A percentile compares a stretch with the other conserved stretches of the same genome.
Evolutionary conservation across 257 asterid genomes (phyloP).

Genomic region (Rauvolfia tetraphylla): DNA sequence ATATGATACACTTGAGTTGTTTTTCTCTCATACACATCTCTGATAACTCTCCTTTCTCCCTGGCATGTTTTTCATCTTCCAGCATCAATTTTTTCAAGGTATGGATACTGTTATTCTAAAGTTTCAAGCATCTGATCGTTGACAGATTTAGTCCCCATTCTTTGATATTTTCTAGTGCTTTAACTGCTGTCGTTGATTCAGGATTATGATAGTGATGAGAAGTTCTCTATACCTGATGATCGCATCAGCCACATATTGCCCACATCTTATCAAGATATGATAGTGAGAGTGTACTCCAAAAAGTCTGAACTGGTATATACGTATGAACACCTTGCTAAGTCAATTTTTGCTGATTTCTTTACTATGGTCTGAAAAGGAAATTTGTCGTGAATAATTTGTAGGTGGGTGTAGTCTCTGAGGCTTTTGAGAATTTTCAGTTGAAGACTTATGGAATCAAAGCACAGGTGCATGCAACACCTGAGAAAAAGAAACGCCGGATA

Average conservation of each 20-base stretch:
- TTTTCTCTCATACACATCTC: neutral
- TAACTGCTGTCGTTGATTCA: conserved; percentile 24
- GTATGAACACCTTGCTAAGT: neutral
- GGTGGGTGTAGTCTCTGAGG: conserved; percentile 75
- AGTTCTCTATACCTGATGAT: conserved; percentile 59
- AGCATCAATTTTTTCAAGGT: conserved; percentile 94
- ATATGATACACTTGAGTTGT: neutral
- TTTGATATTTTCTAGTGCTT: neutral
- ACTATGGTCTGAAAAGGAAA: conserved; percentile 1
- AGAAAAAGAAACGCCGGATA: conserved; percentile 59
- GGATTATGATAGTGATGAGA: conserved; percentile 82
- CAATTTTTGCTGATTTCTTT: conserved; percentile 8
- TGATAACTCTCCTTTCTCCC: conserved; percentile 11
- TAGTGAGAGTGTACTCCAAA: conserved; percentile 91
- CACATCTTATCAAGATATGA: conserved; percentile 76
- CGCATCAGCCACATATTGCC: conserved; percentile 93
- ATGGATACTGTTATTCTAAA: conserved; percentile 18
- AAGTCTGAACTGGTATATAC: conserved; percentile 73
- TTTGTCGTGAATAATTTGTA: conserved; percentile 27
- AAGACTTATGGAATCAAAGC: conserved; percentile 74
- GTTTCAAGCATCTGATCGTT: conserved; percentile 2
- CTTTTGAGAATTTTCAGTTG: conserved; percentile 88
- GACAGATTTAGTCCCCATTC: neutral
- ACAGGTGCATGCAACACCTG: conserved; percentile 79
- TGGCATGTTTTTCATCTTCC: conserved; percentile 35